Percentiles rank a stretch among this genome's conserved stretches.
Conservation (phyloP, 768 basidiomycete species). For the Boletus rubroflammeus region DNA sequence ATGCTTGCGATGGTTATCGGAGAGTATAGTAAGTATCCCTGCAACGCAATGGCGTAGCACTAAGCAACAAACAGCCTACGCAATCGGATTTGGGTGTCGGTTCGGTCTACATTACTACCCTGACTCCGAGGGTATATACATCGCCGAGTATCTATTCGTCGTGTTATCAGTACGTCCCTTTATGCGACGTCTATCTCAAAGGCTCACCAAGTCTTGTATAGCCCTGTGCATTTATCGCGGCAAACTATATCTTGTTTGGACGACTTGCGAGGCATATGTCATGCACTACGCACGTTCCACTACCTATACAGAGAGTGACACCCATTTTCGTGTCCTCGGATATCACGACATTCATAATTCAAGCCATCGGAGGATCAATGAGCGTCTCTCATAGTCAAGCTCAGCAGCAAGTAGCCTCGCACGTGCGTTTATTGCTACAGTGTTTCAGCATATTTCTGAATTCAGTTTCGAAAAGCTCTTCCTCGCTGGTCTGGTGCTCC, state of each 20-base stretch:
- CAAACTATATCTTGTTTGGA: constrained; percentile 64
- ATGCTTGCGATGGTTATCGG: constrained; percentile 65
- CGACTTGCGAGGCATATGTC: constrained; percentile 50
- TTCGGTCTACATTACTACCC: constrained; percentile 54
- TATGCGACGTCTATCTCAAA: constrained; percentile 4
- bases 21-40: constrained; percentile 44
- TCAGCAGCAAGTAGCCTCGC: constrained; percentile 31
- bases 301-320: constrained; percentile 50
- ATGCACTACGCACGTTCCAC: constrained; percentile 44
- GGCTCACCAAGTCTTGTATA: constrained; percentile 16
- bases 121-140: constrained; percentile 50
- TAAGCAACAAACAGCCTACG: constrained; percentile 42
- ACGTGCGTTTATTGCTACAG: constrained; percentile 27
- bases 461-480: constrained; percentile 49
- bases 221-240: constrained; percentile 75
- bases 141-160: constrained; percentile 55
- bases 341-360: constrained; percentile 62
- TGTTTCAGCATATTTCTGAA: constrained; percentile 24
- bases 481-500: constrained; percentile 53
- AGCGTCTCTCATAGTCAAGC: background rate
- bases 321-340: constrained; percentile 60
- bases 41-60: background rate
- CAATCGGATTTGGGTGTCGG: constrained; percentile 52
- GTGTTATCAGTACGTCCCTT: constrained; percentile 45
- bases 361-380: constrained; percentile 36